phyloP scores from a whole-genome alignment of 2,329 filamentous ascomycete species.

The Incumbomyces lentus region DNA sequence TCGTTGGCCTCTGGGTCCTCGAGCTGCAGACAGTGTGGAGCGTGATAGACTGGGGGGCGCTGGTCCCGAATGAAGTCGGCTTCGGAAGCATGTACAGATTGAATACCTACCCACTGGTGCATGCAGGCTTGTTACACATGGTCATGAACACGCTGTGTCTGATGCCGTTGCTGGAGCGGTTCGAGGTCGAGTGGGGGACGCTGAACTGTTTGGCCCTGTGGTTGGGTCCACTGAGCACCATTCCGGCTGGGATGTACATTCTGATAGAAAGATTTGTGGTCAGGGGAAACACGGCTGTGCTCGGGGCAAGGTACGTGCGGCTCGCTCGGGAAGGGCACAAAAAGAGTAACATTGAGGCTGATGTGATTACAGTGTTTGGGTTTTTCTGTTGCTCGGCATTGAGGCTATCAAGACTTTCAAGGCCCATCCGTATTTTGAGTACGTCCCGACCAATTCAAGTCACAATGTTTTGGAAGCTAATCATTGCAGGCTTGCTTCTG shows the following conservation, averaged over 20 bases:
- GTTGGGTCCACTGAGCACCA: constrained; percentile 69
- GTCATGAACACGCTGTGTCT: constrained; percentile 70
- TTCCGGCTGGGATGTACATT: constrained; percentile 75
- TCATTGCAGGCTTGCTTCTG: constrained; percentile 42
- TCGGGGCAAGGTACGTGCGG: constrained; percentile 64
- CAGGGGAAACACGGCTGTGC: constrained; percentile 58
- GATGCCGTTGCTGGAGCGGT: constrained; percentile 81
- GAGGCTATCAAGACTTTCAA: constrained; percentile 81
- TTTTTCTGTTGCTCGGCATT: constrained; percentile 74
- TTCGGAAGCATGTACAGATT: constrained; percentile 85
- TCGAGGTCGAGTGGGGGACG: constrained; percentile 86
- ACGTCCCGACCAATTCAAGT: constrained; percentile 14
- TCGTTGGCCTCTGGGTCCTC: constrained; percentile 59
- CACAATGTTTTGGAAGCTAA: not conserved
- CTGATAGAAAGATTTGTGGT: constrained; percentile 66
- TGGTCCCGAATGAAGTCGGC: constrained; percentile 67
- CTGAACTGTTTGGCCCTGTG: constrained; percentile 79
- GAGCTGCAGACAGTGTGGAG: constrained; percentile 61
- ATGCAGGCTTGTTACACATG: constrained; percentile 69
- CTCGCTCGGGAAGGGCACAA: not conserved
- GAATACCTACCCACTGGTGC: constrained; percentile 85
- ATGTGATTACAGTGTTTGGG: constrained; percentile 60
- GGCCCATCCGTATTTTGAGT: constrained; percentile 66
- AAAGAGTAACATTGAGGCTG: not conserved
- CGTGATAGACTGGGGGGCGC: constrained; percentile 63